Percentiles rank a stretch among this genome's conserved stretches.
phyloP scores from a whole-genome alignment of 1,284 basidiomycete genomes.

The Cryptococcus jaspeensis region DNA sequence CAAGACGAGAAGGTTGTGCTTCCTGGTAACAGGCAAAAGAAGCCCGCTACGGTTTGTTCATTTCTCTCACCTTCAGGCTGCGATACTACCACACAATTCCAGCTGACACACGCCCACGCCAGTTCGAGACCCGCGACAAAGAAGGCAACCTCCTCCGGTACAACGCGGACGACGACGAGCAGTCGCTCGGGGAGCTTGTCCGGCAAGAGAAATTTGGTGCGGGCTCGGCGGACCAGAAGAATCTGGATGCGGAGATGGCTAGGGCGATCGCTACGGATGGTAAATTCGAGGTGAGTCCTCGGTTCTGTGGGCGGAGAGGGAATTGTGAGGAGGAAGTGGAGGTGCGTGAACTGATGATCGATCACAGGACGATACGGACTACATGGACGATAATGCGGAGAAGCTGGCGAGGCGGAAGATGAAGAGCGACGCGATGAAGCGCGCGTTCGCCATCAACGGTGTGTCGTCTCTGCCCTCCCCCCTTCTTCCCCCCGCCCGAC shows the following conservation, averaged over 20 bases:
- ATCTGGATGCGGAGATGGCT: conserved; percentile 86
- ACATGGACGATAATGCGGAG: conserved; percentile 95
- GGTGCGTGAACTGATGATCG: neutral
- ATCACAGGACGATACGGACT: conserved; percentile 75
- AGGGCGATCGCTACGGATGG: conserved; percentile 81
- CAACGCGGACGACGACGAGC: conserved; percentile 84
- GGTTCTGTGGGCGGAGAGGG: too few relatives aligned
- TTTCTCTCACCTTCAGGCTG: neutral
- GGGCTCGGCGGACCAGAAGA: conserved; percentile 84
- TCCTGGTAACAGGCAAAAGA: conserved; percentile 73
- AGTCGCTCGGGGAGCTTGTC: conserved; percentile 85
- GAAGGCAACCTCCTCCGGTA: conserved; percentile 79
- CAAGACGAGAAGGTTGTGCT: conserved; percentile 45
- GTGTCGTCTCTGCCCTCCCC: conserved; percentile 38
- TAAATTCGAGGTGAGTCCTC: conserved; percentile 68
- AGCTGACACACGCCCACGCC: neutral
- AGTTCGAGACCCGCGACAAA: conserved; percentile 86
- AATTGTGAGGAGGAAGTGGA: too few relatives aligned
- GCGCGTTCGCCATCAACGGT: conserved; percentile 96
- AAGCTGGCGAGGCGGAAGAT: conserved; percentile 87
- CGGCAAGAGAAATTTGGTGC: conserved; percentile 88
- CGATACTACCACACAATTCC: too few relatives aligned
- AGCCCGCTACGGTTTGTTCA: conserved; percentile 63
- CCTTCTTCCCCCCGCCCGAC: conserved; percentile 1
- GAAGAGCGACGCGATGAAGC: conserved; percentile 92